Evolutionary conservation across 257 asterid genomes (phyloP), one percentile per base, ranked within the genome.

Genomic region (Marsdenia floribunda): DNA sequence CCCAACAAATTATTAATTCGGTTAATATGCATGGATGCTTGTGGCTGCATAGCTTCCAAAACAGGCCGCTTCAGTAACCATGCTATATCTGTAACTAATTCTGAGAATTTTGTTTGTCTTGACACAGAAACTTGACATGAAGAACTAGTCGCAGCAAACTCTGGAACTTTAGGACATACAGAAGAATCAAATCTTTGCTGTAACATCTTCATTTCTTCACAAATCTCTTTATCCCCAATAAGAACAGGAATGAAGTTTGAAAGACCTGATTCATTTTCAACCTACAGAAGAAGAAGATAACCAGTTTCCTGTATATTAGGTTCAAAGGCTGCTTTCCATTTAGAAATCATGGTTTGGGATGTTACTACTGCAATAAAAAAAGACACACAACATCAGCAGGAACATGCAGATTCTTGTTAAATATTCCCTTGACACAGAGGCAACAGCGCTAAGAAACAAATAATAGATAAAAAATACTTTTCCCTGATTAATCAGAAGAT

Each of bases 241-340:
- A 95, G 94, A 75, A 95, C 81, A 22, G 99, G 96, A 77, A 95
- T 85, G 85, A 95, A 95, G 87, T 95, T 95, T 73, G 99, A 92
- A 79, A 95, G 74, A 12, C 99, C 99, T 64, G 88, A 95, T 82
- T 89, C 91, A 83, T 95, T 95, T 85, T 95, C 99, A 61, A 94
- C 96, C 98, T 94, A 86, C 85, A 85, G 72, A 71, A 12, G 12
- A 44, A 70, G 76, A 67, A 68, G 52, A 29, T 7, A 40, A 49
- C 65, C 55, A 29, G 24, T 37, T 40, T 21, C 59, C 35, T 35
- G 33, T 60, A 60, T 59, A 22, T 35, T 70, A 70, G 29, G 72
- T 35, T 58, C 38, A 68, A 53, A 57, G 63, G n/a, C 14, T 26
- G 5, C 5, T 37, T 55, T 54, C 70, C 33, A 13, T 37, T 66